These are phyloP conservation scores for Citrullus amarus DNA, from an alignment of 306 rosid genomes.

Conservation along the genomic window DNA sequence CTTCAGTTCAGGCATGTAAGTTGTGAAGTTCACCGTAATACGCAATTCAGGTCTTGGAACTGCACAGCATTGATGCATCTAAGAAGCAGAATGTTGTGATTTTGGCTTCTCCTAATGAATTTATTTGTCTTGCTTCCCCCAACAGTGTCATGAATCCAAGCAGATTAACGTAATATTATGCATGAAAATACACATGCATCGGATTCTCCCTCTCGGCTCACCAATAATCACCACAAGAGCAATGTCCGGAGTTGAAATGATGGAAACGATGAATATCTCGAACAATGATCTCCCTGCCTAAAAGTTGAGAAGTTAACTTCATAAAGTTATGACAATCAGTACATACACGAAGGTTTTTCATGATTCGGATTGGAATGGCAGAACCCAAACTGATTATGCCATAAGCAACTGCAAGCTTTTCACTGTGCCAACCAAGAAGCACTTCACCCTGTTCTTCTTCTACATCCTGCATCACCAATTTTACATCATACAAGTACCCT, in stretches of 20 bases:
- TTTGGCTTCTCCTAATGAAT: background rate
- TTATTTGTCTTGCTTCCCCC: background rate
- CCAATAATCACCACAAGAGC: constrained; percentile 80
- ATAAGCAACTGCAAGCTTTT: constrained; percentile 53
- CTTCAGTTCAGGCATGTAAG: background rate
- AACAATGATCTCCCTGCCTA: constrained; percentile 46
- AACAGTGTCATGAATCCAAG: background rate
- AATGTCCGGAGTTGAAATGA: constrained; percentile 48
- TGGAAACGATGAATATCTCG: constrained; percentile 67
- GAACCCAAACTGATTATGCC: constrained; percentile 37
- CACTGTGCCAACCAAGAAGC: constrained; percentile 60
- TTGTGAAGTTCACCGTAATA: background rate
- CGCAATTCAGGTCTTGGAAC: background rate
- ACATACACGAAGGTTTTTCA: constrained; percentile 66
- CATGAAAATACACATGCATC: background rate
- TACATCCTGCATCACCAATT: constrained; percentile 55
- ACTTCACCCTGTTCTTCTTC: constrained; percentile 72
- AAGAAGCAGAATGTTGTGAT: background rate
- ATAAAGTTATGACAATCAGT: constrained; percentile 61
- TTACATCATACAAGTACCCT: constrained; percentile 43
- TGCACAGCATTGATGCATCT: background rate
- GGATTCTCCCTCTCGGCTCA: constrained; percentile 12
- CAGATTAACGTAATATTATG: background rate
- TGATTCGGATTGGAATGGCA: constrained; percentile 44
- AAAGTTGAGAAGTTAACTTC: constrained; percentile 56